phyloP scores from a whole-genome alignment of 352 stramenopile species.

The Phytophthora quininea region DNA sequence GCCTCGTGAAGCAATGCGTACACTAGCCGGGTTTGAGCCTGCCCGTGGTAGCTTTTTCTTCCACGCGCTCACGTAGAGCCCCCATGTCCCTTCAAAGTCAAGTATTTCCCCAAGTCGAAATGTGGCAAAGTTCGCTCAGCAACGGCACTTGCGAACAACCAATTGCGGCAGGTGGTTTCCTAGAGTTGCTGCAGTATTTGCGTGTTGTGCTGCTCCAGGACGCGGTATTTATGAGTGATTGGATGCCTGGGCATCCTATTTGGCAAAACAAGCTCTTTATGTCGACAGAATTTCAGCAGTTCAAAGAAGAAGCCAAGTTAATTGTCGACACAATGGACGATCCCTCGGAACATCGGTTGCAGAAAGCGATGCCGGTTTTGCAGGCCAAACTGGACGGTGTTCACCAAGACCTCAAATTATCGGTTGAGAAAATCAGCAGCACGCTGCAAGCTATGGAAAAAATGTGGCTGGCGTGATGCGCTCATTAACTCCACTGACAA shows the following conservation, averaged over 20 bases:
- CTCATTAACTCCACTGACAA: background rate
- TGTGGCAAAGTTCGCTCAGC: background rate
- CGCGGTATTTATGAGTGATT: background rate
- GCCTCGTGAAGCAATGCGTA: conserved; percentile 7
- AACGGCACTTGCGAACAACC: background rate
- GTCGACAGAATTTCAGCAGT: background rate
- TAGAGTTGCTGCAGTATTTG: conserved; percentile 4
- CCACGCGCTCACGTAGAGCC: background rate
- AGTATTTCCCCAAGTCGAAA: conserved; percentile 1
- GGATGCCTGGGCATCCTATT: background rate
- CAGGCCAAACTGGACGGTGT: background rate
- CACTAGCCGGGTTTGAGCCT: conserved; percentile 5
- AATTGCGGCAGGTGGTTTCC: conserved; percentile 1
- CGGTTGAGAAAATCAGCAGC: background rate
- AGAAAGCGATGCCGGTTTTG: background rate
- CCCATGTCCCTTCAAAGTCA: background rate
- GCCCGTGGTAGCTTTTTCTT: background rate
- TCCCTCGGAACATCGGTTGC: background rate
- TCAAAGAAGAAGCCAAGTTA: background rate
- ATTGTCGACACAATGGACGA: background rate
- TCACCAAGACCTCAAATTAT: background rate
- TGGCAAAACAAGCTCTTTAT: background rate
- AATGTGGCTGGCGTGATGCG: background rate
- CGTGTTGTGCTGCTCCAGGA: background rate
- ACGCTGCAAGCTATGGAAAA: background rate